Percentiles rank a stretch among this genome's conserved stretches.
Conservation (phyloP, 2,329 filamentous ascomycete genomes). For the Pseudocercospora fuligena region DNA sequence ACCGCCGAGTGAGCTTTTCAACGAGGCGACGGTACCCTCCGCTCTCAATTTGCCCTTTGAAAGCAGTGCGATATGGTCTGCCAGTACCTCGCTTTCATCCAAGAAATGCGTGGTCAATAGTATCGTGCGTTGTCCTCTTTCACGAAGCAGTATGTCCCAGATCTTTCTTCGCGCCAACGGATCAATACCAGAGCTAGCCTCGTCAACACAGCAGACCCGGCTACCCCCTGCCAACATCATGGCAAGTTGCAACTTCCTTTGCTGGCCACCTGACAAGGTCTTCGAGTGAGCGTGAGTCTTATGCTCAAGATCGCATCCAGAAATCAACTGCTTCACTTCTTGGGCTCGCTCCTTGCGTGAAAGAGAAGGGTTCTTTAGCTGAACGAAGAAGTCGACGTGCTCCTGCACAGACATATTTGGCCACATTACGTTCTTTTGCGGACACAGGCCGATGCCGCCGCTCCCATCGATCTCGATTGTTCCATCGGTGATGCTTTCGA, state of each 20-base stretch:
- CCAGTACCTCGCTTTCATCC: conserved; percentile 84
- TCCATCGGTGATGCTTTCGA: conserved; percentile 76
- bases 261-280: conserved; percentile 85
- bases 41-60: conserved; percentile 81
- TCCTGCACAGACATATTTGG: conserved; percentile 84
- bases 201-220: conserved; percentile 84
- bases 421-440: conserved; percentile 95
- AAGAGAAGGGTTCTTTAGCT: conserved; percentile 62
- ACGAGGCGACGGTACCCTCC: conserved; percentile 77
- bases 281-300: conserved; percentile 73
- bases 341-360: conserved; percentile 57
- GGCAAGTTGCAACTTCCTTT: conserved; percentile 83
- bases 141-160: conserved; percentile 86
- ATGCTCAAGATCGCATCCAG: conserved; percentile 70
- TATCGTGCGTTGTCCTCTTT: conserved; percentile 77
- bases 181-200: conserved; percentile 84
- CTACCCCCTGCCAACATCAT: conserved; percentile 90
- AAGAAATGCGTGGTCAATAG: conserved; percentile 89
- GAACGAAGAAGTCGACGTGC: conserved; percentile 83
- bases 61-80: conserved; percentile 83
- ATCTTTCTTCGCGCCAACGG: conserved; percentile 83
- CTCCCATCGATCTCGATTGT: conserved; percentile 76
- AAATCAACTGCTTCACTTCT: conserved; percentile 67
- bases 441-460: conserved; percentile 82
- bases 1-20: conserved; percentile 78